Evolutionary conservation across 192 early-diverging fungal species (phyloP).

Genomic region (Coemansia sp.): DNA sequence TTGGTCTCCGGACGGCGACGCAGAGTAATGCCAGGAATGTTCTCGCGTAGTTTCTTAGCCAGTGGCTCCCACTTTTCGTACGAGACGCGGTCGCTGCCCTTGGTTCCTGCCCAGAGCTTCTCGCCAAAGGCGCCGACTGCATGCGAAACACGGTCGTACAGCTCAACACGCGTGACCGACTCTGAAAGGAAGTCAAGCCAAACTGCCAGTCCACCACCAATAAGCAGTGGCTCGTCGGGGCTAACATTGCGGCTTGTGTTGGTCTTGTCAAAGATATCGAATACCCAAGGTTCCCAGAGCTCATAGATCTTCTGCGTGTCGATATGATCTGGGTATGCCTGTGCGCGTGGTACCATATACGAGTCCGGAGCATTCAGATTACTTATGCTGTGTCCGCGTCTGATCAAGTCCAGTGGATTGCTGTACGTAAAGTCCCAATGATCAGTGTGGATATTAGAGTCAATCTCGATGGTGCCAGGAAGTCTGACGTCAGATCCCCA

Average conservation of each 20-base stretch:
- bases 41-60: constrained; percentile 52
- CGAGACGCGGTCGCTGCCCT: constrained; percentile 32
- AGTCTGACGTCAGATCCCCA: constrained; percentile 53
- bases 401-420: constrained; percentile 33
- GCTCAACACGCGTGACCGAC: constrained; percentile 50
- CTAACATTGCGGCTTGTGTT: constrained; percentile 40
- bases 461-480: constrained; percentile 42
- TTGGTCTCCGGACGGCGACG: constrained; percentile 31
- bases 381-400: constrained; percentile 39
- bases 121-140: constrained; percentile 43
- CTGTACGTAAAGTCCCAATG: constrained; percentile 32
- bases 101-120: constrained; percentile 50
- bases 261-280: constrained; percentile 42
- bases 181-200: constrained; percentile 51
- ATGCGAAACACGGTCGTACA: constrained; percentile 43
- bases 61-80: constrained; percentile 43
- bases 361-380: constrained; percentile 50
- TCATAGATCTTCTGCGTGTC: constrained; percentile 42
- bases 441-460: constrained; percentile 36
- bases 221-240: constrained; percentile 33
- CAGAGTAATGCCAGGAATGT: constrained; percentile 48
- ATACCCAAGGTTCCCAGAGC: constrained; percentile 49
- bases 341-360: constrained; percentile 50
- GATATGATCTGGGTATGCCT: constrained; percentile 35
- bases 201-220: constrained; percentile 48